Conservation (phyloP, 352 stramenopile species). For the Globisporangium lucens region DNA sequence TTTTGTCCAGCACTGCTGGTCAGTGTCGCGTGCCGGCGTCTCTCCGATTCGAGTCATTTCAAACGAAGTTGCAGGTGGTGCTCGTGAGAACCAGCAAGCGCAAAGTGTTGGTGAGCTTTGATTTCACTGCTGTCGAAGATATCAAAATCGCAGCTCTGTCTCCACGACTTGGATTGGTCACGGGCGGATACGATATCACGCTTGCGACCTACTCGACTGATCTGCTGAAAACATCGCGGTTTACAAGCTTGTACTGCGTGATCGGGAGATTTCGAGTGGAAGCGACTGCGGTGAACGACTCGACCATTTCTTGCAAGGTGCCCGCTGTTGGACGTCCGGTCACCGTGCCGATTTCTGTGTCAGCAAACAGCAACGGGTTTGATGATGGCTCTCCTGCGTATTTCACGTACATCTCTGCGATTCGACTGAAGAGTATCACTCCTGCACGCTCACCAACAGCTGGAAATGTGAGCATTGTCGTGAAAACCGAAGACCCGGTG, state of each 20-base stretch:
- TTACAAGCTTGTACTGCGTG: slow-evolving; percentile 24
- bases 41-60: slow-evolving; percentile 6
- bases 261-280: slow-evolving; percentile 26
- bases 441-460: slow-evolving; percentile 3
- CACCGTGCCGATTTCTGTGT: slow-evolving; percentile 25
- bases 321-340: slow-evolving; percentile 22
- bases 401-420: slow-evolving; percentile 20
- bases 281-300: slow-evolving; percentile 19
- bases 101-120: slow-evolving; percentile 7
- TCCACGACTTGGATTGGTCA: slow-evolving; percentile 14
- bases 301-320: slow-evolving; percentile 24
- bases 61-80: slow-evolving; percentile 6
- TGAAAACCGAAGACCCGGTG: slow-evolving; percentile 21
- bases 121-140: slow-evolving; percentile 7
- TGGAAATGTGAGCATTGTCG: slow-evolving; percentile 15
- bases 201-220: neutral
- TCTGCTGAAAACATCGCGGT: neutral
- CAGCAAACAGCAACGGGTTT: slow-evolving; percentile 4
- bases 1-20: slow-evolving; percentile 9
- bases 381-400: neutral
- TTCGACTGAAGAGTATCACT: slow-evolving; percentile 1
- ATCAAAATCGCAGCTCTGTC: slow-evolving; percentile 3
- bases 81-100: neutral
- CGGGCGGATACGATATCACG: slow-evolving; percentile 10
- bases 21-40: slow-evolving; percentile 15